These are phyloP conservation scores for Candida sojae DNA, from an alignment of 1,139 yeast genomes.

Conservation along the genomic window DNA sequence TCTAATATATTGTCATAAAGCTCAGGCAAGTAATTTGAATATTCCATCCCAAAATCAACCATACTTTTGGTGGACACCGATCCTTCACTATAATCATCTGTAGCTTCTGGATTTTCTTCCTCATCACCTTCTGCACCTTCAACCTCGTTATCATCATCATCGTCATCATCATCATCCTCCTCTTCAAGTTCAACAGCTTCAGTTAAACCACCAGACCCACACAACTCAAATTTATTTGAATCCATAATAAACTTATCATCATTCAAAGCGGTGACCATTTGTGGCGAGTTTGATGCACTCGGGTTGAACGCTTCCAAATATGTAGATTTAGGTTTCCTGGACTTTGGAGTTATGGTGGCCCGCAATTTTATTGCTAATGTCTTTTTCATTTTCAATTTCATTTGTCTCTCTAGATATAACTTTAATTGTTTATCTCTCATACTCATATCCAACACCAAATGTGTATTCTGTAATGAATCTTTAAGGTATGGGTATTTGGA, in stretches of 20 bases:
- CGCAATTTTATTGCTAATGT: constrained; percentile 31
- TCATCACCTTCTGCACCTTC: constrained; percentile 20
- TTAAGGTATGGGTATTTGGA: constrained; percentile 87
- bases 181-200: constrained; percentile 30
- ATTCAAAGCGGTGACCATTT: constrained; percentile 38
- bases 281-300: constrained; percentile 46
- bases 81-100: constrained; percentile 17
- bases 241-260: constrained; percentile 37
- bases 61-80: constrained; percentile 6
- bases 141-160: constrained; percentile 26
- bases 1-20: constrained; percentile 37
- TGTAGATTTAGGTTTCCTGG: constrained; percentile 26
- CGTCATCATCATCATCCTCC: constrained; percentile 27
- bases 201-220: constrained; percentile 18
- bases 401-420: constrained; percentile 38
- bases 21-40: constrained; percentile 20
- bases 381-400: constrained; percentile 35
- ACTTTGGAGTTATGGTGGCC: constrained; percentile 39
- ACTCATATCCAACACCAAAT: constrained; percentile 57
- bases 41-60: constrained; percentile 9
- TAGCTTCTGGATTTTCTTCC: constrained; percentile 18
- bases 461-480: constrained; percentile 71
- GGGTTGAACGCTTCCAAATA: constrained; percentile 32
- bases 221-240: constrained; percentile 36
- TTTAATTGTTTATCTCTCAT: constrained; percentile 48